Conservation (phyloP, 208 protist genomes). For the Wallacemonas sp. region DNA sequence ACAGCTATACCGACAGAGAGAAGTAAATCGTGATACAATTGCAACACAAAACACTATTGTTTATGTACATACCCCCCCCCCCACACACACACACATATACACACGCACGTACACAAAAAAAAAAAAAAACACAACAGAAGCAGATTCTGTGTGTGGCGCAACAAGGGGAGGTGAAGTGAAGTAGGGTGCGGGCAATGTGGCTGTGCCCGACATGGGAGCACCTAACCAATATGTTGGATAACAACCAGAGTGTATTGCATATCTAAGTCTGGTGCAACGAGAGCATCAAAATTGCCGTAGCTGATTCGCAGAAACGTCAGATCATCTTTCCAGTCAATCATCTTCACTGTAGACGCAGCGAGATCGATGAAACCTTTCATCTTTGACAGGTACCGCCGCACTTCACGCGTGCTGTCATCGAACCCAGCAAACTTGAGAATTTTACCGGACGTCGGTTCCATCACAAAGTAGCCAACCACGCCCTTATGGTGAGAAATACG, state of each 20-base stretch:
- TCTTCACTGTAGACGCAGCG: slow-evolving; percentile 72
- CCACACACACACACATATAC: not conserved
- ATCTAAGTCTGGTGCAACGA: slow-evolving; percentile 76
- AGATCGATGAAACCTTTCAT: slow-evolving; percentile 68
- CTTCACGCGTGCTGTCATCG: slow-evolving; percentile 36
- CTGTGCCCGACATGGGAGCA: too few relatives aligned
- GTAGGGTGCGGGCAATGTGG: too few relatives aligned
- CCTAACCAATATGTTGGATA: slow-evolving; percentile 60
- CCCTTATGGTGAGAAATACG: slow-evolving; percentile 75
- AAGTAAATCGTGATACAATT: too few relatives aligned
- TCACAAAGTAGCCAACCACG: slow-evolving; percentile 79
- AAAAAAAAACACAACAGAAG: too few relatives aligned
- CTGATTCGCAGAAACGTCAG: slow-evolving; percentile 84
- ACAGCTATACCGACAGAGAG: too few relatives aligned
- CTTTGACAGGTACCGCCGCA: slow-evolving; percentile 59
- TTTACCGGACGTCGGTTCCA: slow-evolving; percentile 57
- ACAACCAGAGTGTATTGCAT: slow-evolving; percentile 82
- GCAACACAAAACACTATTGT: too few relatives aligned
- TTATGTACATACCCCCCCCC: too few relatives aligned
- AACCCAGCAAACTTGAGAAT: slow-evolving; percentile 71
- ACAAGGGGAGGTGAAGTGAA: too few relatives aligned
- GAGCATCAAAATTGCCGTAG: slow-evolving; percentile 60
- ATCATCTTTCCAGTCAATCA: slow-evolving; percentile 73
- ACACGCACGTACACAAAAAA: not conserved
- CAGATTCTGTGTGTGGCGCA: too few relatives aligned